These are phyloP conservation scores for Metschnikowia peoriensis DNA, from an alignment of 805 yeast genomes.

Conservation along the genomic window DNA sequence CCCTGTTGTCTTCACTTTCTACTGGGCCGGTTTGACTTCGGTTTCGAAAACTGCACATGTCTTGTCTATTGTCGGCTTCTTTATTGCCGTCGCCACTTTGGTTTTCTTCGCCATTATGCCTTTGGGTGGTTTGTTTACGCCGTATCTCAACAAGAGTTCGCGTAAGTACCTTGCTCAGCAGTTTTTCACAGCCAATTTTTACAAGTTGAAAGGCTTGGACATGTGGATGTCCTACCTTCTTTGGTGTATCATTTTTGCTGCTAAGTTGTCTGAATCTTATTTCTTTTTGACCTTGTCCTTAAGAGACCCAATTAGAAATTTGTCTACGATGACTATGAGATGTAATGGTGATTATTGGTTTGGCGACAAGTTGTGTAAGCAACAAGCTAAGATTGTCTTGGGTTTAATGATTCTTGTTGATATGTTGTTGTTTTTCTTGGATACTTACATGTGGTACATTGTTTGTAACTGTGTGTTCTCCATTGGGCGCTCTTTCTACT, in stretches of 20 bases:
- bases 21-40: constrained; percentile 67
- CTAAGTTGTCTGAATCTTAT: constrained; percentile 80
- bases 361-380: constrained; percentile 68
- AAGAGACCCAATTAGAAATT: constrained; percentile 88
- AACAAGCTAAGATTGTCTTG: constrained; percentile 84
- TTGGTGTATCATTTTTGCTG: constrained; percentile 87
- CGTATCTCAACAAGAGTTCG: constrained; percentile 81
- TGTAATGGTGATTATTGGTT: constrained; percentile 96
- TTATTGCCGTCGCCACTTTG: constrained; percentile 81
- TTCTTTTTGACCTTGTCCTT: constrained; percentile 72
- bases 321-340: constrained; percentile 84
- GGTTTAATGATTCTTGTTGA: constrained; percentile 94
- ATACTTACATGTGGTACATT: constrained; percentile 99
- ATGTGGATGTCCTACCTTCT: constrained; percentile 94
- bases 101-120: constrained; percentile 94
- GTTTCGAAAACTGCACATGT: constrained; percentile 71
- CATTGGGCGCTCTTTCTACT: constrained; percentile 95
- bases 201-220: constrained; percentile 78
- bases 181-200: constrained; percentile 91
- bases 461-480: constrained; percentile 92
- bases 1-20: constrained; percentile 83
- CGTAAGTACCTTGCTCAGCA: constrained; percentile 91
- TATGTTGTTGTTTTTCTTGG: constrained; percentile 93
- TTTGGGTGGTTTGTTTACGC: constrained; percentile 91
- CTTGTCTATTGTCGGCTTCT: constrained; percentile 83